These are phyloP conservation scores for Geoglossum glabrum DNA, from an alignment of 495 filamentous ascomycete species.

Conservation along the genomic window DNA sequence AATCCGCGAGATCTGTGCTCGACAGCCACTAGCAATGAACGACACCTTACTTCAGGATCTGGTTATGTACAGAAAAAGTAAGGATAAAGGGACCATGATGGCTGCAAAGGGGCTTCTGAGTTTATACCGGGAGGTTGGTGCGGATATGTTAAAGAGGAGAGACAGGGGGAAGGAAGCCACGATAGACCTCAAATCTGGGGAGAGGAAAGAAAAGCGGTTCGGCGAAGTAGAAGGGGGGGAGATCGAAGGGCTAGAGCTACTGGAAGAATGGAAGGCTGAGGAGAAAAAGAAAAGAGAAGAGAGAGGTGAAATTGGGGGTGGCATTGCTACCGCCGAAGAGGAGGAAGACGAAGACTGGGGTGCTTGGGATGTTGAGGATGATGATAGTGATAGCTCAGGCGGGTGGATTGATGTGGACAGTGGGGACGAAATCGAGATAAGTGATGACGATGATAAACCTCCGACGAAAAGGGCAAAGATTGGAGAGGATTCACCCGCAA, in stretches of 20 bases:
- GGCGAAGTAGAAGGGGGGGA: constrained; percentile 60
- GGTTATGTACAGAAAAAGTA: constrained; percentile 87
- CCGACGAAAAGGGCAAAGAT: constrained; percentile 39
- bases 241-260: constrained; percentile 81
- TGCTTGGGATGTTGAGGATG: constrained; percentile 14
- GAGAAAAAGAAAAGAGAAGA: constrained; percentile 55
- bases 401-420: constrained; percentile 88
- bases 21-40: constrained; percentile 88
- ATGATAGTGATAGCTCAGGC: constrained; percentile 48
- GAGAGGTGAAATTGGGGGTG: constrained; percentile 29
- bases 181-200: constrained; percentile 53
- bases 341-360: constrained; percentile 14
- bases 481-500: constrained; percentile 2
- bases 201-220: constrained; percentile 49
- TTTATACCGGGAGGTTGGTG: constrained; percentile 75
- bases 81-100: constrained; percentile 97
- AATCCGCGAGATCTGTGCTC: constrained; percentile 79
- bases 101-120: constrained; percentile 77
- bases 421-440: constrained; percentile 60
- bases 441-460: constrained; percentile 36
- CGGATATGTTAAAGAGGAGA: constrained; percentile 73
- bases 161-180: constrained; percentile 88
- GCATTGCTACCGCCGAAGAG: constrained; percentile 31
- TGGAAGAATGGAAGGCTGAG: constrained; percentile 87
- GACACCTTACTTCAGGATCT: constrained; percentile 91